Evolutionary conservation across 192 early-diverging fungal genomes (phyloP).

Genomic region (Spizellomyces sp.): DNA sequence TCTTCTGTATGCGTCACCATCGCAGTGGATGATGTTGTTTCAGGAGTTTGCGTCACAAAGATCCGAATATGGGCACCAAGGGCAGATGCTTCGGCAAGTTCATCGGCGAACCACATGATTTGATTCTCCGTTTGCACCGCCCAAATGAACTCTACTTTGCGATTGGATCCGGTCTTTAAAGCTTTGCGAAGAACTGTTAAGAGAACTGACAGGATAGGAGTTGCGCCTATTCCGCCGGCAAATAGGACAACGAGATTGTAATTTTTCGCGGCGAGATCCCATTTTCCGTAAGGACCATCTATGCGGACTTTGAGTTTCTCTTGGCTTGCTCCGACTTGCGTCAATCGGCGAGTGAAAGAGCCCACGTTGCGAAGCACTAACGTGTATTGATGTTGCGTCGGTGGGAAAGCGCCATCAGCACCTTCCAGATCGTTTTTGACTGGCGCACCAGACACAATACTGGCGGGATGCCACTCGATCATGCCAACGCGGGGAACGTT

Average conservation of each 20-base stretch:
- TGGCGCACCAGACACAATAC: conserved; percentile 12
- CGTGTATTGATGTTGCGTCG: neutral
- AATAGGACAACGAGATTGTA: conserved; percentile 17
- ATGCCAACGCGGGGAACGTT: conserved; percentile 10
- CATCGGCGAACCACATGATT: conserved; percentile 8
- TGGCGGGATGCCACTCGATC: conserved; percentile 25
- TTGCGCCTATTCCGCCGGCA: conserved; percentile 22
- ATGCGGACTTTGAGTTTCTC: conserved; percentile 1
- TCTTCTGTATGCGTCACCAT: neutral
- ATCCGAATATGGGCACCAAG: conserved; percentile 7
- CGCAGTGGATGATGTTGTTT: neutral
- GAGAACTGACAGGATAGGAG: conserved; percentile 15
- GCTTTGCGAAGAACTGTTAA: conserved; percentile 3
- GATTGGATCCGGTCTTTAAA: no score
- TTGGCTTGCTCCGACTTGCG: neutral
- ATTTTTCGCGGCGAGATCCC: conserved; percentile 2
- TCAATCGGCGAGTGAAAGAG: conserved; percentile 7
- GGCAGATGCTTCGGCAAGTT: neutral
- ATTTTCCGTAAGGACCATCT: conserved; percentile 20
- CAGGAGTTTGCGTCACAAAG: conserved; percentile 8
- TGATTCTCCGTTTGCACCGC: conserved; percentile 2
- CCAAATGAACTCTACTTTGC: conserved; percentile 5
- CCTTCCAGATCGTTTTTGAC: neutral
- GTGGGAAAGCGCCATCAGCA: neutral
- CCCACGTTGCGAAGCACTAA: conserved; percentile 21